phyloP scores from a whole-genome alignment of 495 filamentous ascomycete species.

The Tuber aestivum region DNA sequence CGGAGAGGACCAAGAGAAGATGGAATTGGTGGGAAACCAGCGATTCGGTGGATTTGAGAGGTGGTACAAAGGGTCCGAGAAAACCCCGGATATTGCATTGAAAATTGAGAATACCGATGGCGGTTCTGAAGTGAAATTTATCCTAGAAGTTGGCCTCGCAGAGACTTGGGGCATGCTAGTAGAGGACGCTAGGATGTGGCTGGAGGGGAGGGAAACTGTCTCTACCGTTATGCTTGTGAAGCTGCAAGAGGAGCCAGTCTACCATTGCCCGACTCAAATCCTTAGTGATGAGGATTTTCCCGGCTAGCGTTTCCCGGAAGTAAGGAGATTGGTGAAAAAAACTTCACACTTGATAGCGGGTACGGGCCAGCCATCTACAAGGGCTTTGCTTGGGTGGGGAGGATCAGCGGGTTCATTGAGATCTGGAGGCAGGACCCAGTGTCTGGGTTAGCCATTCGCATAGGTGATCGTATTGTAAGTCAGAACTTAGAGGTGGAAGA shows the following conservation, averaged over 20 bases:
- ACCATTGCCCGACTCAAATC: too few relatives aligned
- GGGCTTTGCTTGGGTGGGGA: not conserved
- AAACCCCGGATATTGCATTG: not conserved
- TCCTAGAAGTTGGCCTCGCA: not conserved
- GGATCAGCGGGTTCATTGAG: not conserved
- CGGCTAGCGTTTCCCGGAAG: too few relatives aligned
- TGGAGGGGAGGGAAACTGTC: too few relatives aligned
- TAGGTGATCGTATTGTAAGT: not conserved
- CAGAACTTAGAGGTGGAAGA: not conserved
- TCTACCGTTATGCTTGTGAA: too few relatives aligned
- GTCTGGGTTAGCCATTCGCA: not conserved
- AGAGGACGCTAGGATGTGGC: too few relatives aligned
- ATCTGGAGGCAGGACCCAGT: not conserved
- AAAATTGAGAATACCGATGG: not conserved
- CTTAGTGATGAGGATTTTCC: too few relatives aligned
- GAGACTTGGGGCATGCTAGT: too few relatives aligned
- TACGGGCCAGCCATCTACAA: not conserved
- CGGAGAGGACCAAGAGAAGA: too few relatives aligned
- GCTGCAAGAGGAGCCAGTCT: too few relatives aligned
- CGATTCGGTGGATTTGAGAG: not conserved
- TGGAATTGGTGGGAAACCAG: not conserved
- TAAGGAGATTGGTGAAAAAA: too few relatives aligned
- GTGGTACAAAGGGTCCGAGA: not conserved
- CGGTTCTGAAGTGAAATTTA: not conserved
- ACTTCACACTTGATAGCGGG: too few relatives aligned